Evolutionary conservation across 192 early-diverging fungal genomes (phyloP).

Genomic region (Coemansia sp.): DNA sequence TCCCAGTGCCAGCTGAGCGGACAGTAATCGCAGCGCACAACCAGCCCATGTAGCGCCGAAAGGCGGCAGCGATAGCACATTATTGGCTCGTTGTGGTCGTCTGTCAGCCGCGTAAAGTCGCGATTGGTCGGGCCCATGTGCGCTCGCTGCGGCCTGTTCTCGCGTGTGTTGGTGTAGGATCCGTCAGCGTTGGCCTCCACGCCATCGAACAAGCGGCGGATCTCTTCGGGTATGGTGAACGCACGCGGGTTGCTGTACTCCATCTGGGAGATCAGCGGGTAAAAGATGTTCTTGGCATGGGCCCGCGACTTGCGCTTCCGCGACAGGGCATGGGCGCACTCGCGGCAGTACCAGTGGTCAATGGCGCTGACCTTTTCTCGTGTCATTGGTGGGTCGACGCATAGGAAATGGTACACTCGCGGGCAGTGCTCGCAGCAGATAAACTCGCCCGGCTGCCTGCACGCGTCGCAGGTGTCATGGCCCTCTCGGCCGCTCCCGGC

Average conservation of each 20-base stretch:
- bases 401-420: constrained; percentile 43
- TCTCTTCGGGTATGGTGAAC: constrained; percentile 44
- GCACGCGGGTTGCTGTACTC: constrained; percentile 33
- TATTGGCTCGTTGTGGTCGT: constrained; percentile 36
- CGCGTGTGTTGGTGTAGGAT: constrained; percentile 29
- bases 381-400: constrained; percentile 41
- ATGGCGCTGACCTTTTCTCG: constrained; percentile 22
- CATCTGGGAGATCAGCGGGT: constrained; percentile 29
- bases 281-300: constrained; percentile 39
- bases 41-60: constrained; percentile 31
- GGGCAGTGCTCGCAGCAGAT: constrained; percentile 47
- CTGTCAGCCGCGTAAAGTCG: constrained; percentile 33
- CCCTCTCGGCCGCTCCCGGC: neutral
- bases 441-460: constrained; percentile 39
- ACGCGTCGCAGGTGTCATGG: constrained; percentile 45
- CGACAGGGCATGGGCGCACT: constrained; percentile 19
- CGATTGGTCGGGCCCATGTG: constrained; percentile 18
- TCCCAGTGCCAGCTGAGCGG: constrained; percentile 49
- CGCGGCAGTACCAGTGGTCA: constrained; percentile 44
- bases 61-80: constrained; percentile 45
- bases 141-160: constrained; percentile 22
- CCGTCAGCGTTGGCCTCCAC: constrained; percentile 37
- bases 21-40: constrained; percentile 47
- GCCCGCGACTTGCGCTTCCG: constrained; percentile 38
- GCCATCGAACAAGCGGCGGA: constrained; percentile 43